Evolutionary conservation across 257 asterid species (phyloP).

Genomic region (Plantago elongata): DNA sequence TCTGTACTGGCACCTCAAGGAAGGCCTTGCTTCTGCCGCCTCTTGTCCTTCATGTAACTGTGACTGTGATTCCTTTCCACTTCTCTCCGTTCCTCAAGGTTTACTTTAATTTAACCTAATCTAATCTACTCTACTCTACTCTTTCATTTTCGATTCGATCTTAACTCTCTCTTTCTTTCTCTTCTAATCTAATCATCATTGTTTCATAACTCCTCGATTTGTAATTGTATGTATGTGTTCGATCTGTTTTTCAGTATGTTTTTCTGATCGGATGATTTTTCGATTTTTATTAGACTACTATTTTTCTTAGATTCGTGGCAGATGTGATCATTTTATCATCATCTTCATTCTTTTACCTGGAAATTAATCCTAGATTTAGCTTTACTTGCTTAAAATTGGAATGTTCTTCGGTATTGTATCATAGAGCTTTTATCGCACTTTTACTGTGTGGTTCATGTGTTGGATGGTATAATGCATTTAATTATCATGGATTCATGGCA

Average conservation of each 20-base stretch:
- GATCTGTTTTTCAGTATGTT: background rate
- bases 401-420: too few species aligned
- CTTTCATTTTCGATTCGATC: background rate
- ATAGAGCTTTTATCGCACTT: too few species aligned
- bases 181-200: too few species aligned
- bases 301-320: too few species aligned
- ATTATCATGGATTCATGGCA: too few species aligned
- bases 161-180: background rate
- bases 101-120: too few species aligned
- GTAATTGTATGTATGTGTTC: background rate
- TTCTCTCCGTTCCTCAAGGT: slow-evolving; percentile 15
- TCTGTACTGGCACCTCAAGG: slow-evolving; percentile 79
- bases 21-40: slow-evolving; percentile 59
- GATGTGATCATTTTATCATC: background rate
- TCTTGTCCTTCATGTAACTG: slow-evolving; percentile 75
- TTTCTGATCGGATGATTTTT: background rate
- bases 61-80: slow-evolving; percentile 47
- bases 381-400: background rate
- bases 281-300: background rate
- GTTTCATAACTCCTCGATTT: background rate
- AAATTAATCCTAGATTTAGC: background rate
- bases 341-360: background rate
- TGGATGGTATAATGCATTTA: too few species aligned
- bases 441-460: too few species aligned
- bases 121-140: too few species aligned